Base-by-base conservation (phyloP, 176 grass and related monocot genomes). In the Carex scoparia region DNA sequence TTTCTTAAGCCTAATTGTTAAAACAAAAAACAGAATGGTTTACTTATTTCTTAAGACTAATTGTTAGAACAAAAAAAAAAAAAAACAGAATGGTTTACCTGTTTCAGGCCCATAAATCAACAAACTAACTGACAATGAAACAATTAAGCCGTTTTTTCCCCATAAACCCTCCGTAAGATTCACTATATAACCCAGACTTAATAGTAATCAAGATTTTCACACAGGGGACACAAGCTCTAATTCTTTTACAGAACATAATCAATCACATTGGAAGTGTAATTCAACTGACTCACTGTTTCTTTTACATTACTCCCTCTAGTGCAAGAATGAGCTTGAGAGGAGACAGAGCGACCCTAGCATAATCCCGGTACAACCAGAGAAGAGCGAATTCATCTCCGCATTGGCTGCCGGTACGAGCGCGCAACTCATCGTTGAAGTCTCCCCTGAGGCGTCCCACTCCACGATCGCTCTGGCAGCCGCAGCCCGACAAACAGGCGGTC, bases 381-480 rank as follows among this genome's bases (percentile, higher is more conserved):
- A 64, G 57, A 87, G 82, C 0, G 88, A 87, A 71, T 90, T 90
- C 85, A 87, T 90, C 0, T 87, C 88, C 0, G 88, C 88, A 40
- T 23, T 90, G 51, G 88, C 88, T 7, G 88, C 88, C 14, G 80
- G 85, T 62, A 90, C 86, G 53, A 84, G 72, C 8, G 84, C 88
- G 5, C 81, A 87, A 60, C 85, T 87, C 23, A 86, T 87, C 1
- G 88, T 90, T 1, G 85, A 90, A 30, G 88, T 87, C 11, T 90
- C 88, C 2, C 66, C 88, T 7, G 80, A 90, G 63, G 69, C 79
- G 6, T 90, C 88, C 9, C 49, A 90, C 28, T 90, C 88, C 14
- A 90, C 88, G 1, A 76, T 86, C 19, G 84, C 84, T 27, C 70
- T 90, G 3, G 88, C 88, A 7, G 88, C 88, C 0, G 88, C 88